phyloP scores from a whole-genome alignment of 257 asterid species.

The Phtheirospermum japonicum region DNA sequence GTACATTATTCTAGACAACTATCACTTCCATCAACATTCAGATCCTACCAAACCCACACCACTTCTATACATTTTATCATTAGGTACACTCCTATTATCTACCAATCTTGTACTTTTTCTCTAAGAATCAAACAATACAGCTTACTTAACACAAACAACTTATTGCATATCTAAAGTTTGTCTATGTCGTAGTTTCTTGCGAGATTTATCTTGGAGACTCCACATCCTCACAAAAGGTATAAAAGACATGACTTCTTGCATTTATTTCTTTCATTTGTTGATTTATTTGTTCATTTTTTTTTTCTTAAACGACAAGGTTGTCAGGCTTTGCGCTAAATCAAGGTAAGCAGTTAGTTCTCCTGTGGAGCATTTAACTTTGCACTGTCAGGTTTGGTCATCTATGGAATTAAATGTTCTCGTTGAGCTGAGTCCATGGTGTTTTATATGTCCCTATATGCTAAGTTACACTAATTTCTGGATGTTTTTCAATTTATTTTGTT shows the following conservation, averaged over 20 bases:
- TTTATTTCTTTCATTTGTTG: slow-evolving; percentile 5
- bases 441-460: not conserved
- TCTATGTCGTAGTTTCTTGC: no score
- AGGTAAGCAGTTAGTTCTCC: slow-evolving; percentile 99
- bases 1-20: no score
- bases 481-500: slow-evolving; percentile 17
- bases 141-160: no score
- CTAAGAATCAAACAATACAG: no score
- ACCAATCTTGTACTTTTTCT: no score
- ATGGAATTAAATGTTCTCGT: slow-evolving; percentile 5
- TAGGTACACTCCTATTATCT: no score
- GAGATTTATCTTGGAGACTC: no score
- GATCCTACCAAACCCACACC: no score
- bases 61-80: no score
- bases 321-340: slow-evolving; percentile 94
- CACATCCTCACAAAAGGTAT: no score
- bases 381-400: slow-evolving; percentile 71
- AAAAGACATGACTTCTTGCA: not conserved
- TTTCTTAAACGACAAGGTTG: slow-evolving; percentile 53
- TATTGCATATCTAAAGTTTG: no score
- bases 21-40: no score
- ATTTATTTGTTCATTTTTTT: slow-evolving; percentile 6
- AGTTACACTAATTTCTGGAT: not conserved
- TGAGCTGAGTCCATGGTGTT: slow-evolving; percentile 13
- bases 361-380: slow-evolving; percentile 94